Conservation (phyloP, 768 basidiomycete species). For the Collybia sordida region DNA sequence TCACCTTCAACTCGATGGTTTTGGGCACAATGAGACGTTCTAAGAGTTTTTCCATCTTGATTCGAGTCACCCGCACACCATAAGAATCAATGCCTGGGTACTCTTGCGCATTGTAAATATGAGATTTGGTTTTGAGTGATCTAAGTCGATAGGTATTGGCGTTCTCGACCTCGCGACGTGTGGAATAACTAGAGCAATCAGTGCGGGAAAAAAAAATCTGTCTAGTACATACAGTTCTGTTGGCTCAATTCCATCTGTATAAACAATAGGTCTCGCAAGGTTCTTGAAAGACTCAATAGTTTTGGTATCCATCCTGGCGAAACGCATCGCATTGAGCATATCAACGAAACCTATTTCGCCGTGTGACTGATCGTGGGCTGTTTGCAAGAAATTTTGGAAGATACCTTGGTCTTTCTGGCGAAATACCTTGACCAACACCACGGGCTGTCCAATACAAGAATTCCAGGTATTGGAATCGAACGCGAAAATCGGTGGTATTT, state of each 20-base stretch:
- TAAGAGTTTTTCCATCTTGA: constrained; percentile 44
- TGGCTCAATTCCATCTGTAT: constrained; percentile 74
- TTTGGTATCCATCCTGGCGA: constrained; percentile 54
- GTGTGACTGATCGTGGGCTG: no score
- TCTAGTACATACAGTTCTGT: constrained; percentile 65
- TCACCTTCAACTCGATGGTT: constrained; percentile 47
- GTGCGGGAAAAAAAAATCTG: neutral
- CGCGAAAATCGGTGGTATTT: constrained; percentile 59
- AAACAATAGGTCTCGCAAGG: constrained; percentile 57
- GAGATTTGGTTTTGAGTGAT: constrained; percentile 35
- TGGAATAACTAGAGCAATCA: constrained; percentile 56
- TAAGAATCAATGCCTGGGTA: constrained; percentile 43
- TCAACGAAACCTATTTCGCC: constrained; percentile 71
- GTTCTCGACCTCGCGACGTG: constrained; percentile 66
- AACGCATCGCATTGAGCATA: constrained; percentile 87
- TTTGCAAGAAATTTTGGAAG: constrained; percentile 2
- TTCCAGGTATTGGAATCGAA: constrained; percentile 83
- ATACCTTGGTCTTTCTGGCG: constrained; percentile 81
- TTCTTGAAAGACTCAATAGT: constrained; percentile 48
- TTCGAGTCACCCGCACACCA: constrained; percentile 29
- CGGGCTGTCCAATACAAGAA: constrained; percentile 54
- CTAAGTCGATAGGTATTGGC: constrained; percentile 59
- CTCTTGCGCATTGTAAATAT: constrained; percentile 46
- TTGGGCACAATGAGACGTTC: constrained; percentile 62
- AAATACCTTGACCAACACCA: constrained; percentile 73